Evolutionary conservation across 1,284 basidiomycete species (phyloP), one percentile per base, ranked within the genome.

Genomic region (Inonotus hispidus): DNA sequence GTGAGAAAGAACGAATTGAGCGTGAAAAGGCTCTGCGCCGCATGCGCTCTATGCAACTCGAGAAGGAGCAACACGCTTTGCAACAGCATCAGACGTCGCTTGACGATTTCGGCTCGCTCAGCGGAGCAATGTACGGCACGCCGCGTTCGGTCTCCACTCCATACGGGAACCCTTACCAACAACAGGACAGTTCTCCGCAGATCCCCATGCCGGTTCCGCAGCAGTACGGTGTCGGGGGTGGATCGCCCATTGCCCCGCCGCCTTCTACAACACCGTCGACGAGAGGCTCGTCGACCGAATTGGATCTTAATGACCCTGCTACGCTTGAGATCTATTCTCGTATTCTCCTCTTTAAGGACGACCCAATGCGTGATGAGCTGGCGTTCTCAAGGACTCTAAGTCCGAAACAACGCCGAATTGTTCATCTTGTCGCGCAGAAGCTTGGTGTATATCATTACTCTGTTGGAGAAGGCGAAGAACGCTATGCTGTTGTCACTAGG

Each of bases 1-100:
- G 97, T 52, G 97, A 99, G 75, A 99, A 99, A 78, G 97, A 99
- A 72, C 85, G 94, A 61, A 99, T 99, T 71, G 96, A 99, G 74
- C 83, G 97, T 65, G 97, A 99, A 79, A 99, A 99, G 79, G 97
- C 97, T 1, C 88, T 99, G 68, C 92, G 96, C 69, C 84, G 96
- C 61, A 98, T 99, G 95, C 88, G 94, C 67, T 94, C 92, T 59
- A 94, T 96, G 87, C 93, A 96, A 71, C 76, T 96, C 38, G 92
- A 95, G 76, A 90, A 91, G 72, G 90, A 91, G 69, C 80, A 82
- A 56, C 79, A 76, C 62, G 71, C 72, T 0, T 68, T 72, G 65
- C 73, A 75, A 45, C 77, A 77, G 29, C 64, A 64, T 38, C 66
- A 64, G 66, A 70, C 75, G 16, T 41, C 57, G n/a, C 45, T 58